Conservation (phyloP, 1,284 basidiomycete genomes). For the Ganoderma meredithae region DNA sequence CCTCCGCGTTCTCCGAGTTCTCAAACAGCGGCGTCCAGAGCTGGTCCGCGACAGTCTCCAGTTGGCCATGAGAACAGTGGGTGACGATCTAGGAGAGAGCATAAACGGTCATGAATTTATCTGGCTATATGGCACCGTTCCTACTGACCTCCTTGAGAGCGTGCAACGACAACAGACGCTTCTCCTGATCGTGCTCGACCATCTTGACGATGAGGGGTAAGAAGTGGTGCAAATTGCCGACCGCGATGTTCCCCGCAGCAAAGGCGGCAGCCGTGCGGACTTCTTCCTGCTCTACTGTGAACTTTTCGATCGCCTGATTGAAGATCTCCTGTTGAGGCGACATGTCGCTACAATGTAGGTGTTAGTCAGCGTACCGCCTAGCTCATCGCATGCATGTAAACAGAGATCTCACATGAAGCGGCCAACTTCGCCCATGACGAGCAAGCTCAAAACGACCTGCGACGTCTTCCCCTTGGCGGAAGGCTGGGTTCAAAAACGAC, state of each 20-base stretch:
- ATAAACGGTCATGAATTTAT: neutral
- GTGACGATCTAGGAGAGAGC: constrained; percentile 79
- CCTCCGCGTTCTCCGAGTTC: constrained; percentile 85
- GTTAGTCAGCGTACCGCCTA: neutral
- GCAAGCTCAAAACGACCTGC: constrained; percentile 80
- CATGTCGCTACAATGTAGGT: constrained; percentile 70
- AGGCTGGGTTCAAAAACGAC: constrained; percentile 47
- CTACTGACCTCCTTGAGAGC: constrained; percentile 86
- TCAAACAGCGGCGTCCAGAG: constrained; percentile 94
- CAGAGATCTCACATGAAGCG: constrained; percentile 72
- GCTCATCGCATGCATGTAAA: neutral
- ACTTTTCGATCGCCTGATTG: constrained; percentile 74
- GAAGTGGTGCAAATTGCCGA: constrained; percentile 88
- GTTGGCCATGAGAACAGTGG: constrained; percentile 83
- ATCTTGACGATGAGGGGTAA: constrained; percentile 87
- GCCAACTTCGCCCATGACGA: constrained; percentile 91
- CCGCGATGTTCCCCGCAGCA: constrained; percentile 95
- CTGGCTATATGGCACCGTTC: neutral
- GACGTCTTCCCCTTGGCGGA: constrained; percentile 71
- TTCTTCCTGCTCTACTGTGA: constrained; percentile 82
- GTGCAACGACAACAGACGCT: constrained; percentile 86
- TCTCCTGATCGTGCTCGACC: constrained; percentile 80
- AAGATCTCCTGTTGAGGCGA: constrained; percentile 81
- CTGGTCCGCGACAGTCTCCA: constrained; percentile 85
- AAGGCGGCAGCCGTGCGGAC: constrained; percentile 90